phyloP scores from a whole-genome alignment of 805 yeast species.

The Wickerhamia fluorescens region DNA sequence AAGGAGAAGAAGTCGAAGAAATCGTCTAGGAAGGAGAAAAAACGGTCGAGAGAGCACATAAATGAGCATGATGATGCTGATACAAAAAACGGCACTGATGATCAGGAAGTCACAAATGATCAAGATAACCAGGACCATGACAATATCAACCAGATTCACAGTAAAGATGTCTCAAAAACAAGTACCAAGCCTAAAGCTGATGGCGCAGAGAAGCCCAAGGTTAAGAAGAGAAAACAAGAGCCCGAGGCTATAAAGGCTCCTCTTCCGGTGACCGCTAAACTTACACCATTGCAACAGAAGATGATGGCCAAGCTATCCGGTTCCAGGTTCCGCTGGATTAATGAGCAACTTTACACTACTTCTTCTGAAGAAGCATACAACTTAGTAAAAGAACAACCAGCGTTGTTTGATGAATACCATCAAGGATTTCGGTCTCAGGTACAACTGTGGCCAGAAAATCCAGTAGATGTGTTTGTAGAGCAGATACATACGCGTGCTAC shows the following conservation, averaged over 20 bases:
- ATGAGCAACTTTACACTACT: conserved; percentile 91
- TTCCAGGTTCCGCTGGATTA: conserved; percentile 95
- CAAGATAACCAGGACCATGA: not conserved
- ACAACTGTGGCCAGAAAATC: conserved; percentile 97
- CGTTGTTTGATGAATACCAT: conserved; percentile 88
- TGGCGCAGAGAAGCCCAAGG: not conserved
- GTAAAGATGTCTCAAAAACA: no score
- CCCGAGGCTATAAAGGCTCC: conserved; percentile 11
- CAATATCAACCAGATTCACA: not conserved
- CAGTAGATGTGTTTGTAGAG: conserved; percentile 82
- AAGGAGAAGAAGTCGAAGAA: conserved; percentile 11
- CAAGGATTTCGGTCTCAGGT: conserved; percentile 94
- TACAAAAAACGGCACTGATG: not conserved
- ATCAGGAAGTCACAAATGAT: not conserved
- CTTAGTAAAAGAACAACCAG: conserved; percentile 74
- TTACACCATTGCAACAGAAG: conserved; percentile 87
- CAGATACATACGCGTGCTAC: conserved; percentile 54
- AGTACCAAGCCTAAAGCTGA: not conserved
- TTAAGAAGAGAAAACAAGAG: not conserved
- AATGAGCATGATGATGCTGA: not conserved
- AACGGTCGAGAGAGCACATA: conserved; percentile 1
- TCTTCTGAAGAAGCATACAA: conserved; percentile 69
- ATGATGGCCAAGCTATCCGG: conserved; percentile 95
- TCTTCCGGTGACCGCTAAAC: conserved; percentile 26
- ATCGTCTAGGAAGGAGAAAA: conserved; percentile 4